Evolutionary conservation across 768 basidiomycete genomes (phyloP).

Genomic region (Boletus pseudopeckii): DNA sequence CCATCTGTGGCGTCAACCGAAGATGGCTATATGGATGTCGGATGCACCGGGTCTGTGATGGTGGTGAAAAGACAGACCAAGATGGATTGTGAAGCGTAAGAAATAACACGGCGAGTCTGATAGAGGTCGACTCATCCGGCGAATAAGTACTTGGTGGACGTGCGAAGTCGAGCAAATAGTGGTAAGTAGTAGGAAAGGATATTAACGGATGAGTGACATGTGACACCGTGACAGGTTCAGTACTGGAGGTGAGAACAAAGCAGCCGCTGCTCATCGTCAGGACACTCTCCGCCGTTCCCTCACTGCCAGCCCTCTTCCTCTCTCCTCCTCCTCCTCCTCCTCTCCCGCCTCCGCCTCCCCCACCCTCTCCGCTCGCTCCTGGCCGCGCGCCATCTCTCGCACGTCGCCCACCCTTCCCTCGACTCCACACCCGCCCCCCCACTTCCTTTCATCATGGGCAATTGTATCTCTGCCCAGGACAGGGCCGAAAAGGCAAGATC

Average conservation of each 20-base stretch:
- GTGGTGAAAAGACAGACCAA: neutral
- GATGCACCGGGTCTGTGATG: neutral
- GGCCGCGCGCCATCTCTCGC: neutral
- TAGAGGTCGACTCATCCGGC: neutral
- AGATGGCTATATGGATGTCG: conserved; percentile 17
- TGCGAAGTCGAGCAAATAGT: neutral
- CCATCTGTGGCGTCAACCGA: conserved; percentile 14
- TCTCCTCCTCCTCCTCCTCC: no score
- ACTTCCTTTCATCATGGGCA: conserved; percentile 49
- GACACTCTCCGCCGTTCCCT: conserved; percentile 10
- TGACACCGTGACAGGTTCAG: conserved; percentile 22
- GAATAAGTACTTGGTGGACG: neutral
- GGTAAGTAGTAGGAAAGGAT: neutral
- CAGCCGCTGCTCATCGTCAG: conserved; percentile 12
- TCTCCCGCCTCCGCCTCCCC: no score
- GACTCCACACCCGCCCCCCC: neutral
- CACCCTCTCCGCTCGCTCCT: neutral
- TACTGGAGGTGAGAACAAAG: conserved; percentile 24
- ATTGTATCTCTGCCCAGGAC: conserved; percentile 58
- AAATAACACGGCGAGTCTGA: neutral
- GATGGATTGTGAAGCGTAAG: no score
- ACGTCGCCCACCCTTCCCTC: neutral
- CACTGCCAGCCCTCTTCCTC: neutral
- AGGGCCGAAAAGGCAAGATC: conserved; percentile 58
- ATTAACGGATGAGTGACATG: conserved; percentile 6